Percentiles rank a stretch among this genome's conserved stretches.
Conservation (phyloP, 306 rosid species). For the Sophora flavescens region DNA sequence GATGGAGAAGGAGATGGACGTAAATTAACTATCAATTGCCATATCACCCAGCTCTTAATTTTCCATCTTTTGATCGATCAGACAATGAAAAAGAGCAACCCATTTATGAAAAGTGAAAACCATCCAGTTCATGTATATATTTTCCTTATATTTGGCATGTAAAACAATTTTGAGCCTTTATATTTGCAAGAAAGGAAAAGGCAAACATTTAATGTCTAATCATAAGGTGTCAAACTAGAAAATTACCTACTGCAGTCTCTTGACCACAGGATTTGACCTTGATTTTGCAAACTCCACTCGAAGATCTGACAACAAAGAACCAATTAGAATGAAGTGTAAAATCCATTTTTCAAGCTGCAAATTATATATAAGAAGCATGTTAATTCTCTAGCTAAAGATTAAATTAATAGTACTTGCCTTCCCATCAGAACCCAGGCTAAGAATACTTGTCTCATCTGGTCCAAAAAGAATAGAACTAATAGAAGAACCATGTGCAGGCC, state of each 20-base stretch:
- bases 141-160: slow-evolving; percentile 23
- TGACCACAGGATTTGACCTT: slow-evolving; percentile 95
- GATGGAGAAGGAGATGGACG: not conserved
- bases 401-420: slow-evolving; percentile 64
- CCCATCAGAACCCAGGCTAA: slow-evolving; percentile 93
- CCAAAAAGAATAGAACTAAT: slow-evolving; percentile 93
- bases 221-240: slow-evolving; percentile 34
- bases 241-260: slow-evolving; percentile 79
- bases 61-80: not conserved
- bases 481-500: slow-evolving; percentile 99
- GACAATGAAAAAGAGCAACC: not conserved
- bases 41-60: not conserved
- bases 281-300: slow-evolving; percentile 99
- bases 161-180: not conserved
- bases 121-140: slow-evolving; percentile 7
- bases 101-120: slow-evolving; percentile 2
- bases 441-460: slow-evolving; percentile 96
- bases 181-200: not conserved
- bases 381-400: slow-evolving; percentile 29
- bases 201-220: slow-evolving; percentile 18
- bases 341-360: slow-evolving; percentile 21
- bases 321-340: slow-evolving; percentile 15
- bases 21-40: not conserved
- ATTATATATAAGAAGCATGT: not conserved
- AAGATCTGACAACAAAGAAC: slow-evolving; percentile 67